Conservation (phyloP, 495 filamentous ascomycete species). For the Penicillium pancosmium region DNA sequence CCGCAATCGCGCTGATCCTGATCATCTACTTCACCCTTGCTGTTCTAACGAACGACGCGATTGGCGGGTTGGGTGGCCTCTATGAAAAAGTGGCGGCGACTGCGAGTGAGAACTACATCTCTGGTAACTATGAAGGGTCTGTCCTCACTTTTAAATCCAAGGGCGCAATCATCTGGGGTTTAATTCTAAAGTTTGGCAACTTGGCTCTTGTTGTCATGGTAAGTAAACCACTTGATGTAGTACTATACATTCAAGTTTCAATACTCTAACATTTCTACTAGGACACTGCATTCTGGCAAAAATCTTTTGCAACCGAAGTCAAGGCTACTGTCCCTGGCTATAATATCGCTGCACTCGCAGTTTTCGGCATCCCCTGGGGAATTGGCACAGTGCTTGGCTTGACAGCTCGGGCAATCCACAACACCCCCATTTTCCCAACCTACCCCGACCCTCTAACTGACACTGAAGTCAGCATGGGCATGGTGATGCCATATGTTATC, state of each 20-base stretch:
- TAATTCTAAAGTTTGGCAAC: conserved; percentile 53
- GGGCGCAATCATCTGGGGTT: conserved; percentile 51
- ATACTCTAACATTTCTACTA: conserved; percentile 8
- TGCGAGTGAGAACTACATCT: conserved; percentile 40
- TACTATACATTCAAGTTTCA: background rate
- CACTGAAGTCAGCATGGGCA: conserved; percentile 45
- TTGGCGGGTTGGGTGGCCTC: conserved; percentile 39
- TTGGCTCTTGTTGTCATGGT: conserved; percentile 55
- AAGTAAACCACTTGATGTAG: conserved; percentile 2
- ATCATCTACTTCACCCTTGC: conserved; percentile 44
- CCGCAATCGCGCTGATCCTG: conserved; percentile 40
- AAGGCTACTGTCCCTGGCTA: conserved; percentile 47
- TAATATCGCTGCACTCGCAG: conserved; percentile 45
- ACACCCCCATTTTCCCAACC: conserved; percentile 53
- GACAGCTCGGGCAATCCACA: conserved; percentile 48
- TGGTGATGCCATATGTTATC: conserved; percentile 52
- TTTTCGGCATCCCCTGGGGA: conserved; percentile 54
- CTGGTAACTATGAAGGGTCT: conserved; percentile 50
- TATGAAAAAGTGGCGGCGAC: conserved; percentile 41
- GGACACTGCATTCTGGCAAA: conserved; percentile 59
- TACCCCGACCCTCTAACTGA: conserved; percentile 49
- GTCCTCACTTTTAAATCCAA: conserved; percentile 54
- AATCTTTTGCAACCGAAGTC: conserved; percentile 49
- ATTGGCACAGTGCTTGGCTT: conserved; percentile 54
- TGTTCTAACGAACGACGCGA: conserved; percentile 32